These are phyloP conservation scores for Lindgomyces ingoldianus DNA, from an alignment of 495 filamentous ascomycete species.

Conservation along the genomic window DNA sequence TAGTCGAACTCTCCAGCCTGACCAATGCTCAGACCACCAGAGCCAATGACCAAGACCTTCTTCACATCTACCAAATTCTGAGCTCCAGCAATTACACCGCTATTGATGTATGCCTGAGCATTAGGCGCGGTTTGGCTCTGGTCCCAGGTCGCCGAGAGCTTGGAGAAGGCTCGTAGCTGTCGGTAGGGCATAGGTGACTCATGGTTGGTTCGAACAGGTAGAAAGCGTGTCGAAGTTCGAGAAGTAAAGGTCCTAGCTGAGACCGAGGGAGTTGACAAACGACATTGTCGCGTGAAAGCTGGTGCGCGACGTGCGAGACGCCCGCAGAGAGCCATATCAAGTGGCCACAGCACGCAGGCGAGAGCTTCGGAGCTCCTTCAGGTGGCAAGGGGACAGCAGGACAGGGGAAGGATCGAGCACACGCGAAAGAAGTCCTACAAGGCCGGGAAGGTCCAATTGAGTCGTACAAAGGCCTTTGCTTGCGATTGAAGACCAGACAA, in stretches of 20 bases:
- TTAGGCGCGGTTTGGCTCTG: slow-evolving; percentile 68
- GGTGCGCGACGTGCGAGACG: slow-evolving; percentile 38
- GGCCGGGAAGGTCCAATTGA: slow-evolving; percentile 16
- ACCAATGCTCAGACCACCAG: slow-evolving; percentile 94
- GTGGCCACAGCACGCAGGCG: slow-evolving; percentile 7
- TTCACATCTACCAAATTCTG: slow-evolving; percentile 83
- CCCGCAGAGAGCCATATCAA: slow-evolving; percentile 40
- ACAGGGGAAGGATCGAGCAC: neutral
- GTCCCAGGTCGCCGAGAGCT: slow-evolving; percentile 29
- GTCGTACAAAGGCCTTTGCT: slow-evolving; percentile 10
- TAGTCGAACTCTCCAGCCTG: slow-evolving; percentile 99
- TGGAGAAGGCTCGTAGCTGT: slow-evolving; percentile 34
- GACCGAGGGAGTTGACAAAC: slow-evolving; percentile 13
- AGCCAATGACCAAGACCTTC: slow-evolving; percentile 97
- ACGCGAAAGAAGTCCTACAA: neutral
- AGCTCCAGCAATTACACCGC: slow-evolving; percentile 74
- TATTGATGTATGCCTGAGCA: slow-evolving; percentile 83
- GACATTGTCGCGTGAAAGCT: slow-evolving; percentile 25
- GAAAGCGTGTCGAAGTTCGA: slow-evolving; percentile 14
- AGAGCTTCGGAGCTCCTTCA: slow-evolving; percentile 30
- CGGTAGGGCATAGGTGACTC: slow-evolving; percentile 22
- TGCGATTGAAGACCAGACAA: neutral
- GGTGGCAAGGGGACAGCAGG: neutral
- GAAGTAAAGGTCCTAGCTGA: slow-evolving; percentile 23
- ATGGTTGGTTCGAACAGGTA: slow-evolving; percentile 15